Evolutionary conservation across 192 early-diverging fungal genomes (phyloP).

Genomic region (Rhizophagus clarus): DNA sequence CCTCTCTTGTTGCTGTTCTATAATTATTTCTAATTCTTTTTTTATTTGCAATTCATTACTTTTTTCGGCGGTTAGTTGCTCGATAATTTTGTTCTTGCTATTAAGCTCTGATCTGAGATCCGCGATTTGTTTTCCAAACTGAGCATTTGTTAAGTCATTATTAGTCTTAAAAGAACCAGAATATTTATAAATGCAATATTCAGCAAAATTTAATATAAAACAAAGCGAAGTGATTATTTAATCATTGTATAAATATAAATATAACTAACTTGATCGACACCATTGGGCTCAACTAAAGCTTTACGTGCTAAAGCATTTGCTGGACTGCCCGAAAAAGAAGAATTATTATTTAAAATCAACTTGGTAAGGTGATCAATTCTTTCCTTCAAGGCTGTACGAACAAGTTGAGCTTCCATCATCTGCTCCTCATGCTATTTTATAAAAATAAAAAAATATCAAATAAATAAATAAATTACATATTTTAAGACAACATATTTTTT

Average conservation of each 20-base stretch:
- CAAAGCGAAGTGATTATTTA: conserved; percentile 30
- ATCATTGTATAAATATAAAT: conserved; percentile 20
- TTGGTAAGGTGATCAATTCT: conserved; percentile 85
- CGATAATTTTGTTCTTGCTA: conserved; percentile 7
- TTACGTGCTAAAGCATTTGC: not conserved
- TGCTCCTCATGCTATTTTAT: conserved; percentile 57
- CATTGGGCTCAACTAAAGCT: conserved; percentile 10
- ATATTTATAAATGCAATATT: conserved; percentile 33
- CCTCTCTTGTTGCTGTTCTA: conserved; percentile 33
- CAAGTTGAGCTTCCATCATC: conserved; percentile 52
- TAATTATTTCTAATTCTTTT: conserved; percentile 32
- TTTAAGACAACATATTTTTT: not conserved
- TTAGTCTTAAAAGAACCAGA: conserved; percentile 11
- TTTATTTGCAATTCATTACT: conserved; percentile 30
- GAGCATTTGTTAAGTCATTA: not conserved
- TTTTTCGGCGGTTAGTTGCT: conserved; percentile 10
- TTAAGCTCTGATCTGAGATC: conserved; percentile 15
- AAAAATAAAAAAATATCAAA: conserved; percentile 9
- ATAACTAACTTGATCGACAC: conserved; percentile 19
- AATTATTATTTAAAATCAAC: conserved; percentile 75
- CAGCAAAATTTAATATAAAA: not conserved
- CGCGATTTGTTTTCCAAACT: not conserved
- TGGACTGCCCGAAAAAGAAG: conserved; percentile 54
- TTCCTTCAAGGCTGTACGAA: conserved; percentile 77
- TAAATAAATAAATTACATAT: conserved; percentile 15